phyloP scores from a whole-genome alignment of 352 stramenopile genomes.

The Globisporangium spinosum region DNA sequence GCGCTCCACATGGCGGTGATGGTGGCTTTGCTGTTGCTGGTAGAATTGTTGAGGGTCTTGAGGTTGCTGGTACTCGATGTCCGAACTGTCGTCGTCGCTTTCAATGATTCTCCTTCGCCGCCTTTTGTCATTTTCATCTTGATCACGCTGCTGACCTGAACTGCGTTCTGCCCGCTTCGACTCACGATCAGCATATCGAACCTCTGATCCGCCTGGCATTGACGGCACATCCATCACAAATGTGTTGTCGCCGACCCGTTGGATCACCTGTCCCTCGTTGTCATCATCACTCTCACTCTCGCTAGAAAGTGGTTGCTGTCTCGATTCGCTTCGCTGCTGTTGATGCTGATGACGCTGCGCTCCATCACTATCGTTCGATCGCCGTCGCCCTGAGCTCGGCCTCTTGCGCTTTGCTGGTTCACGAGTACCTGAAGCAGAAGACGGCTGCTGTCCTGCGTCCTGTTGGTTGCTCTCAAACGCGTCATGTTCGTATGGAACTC shows the following conservation, averaged over 20 bases:
- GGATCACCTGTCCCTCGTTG: conserved; percentile 2
- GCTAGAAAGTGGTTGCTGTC: neutral
- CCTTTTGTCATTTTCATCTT: neutral
- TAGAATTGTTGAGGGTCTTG: neutral
- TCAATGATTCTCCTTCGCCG: conserved; percentile 19
- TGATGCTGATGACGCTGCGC: neutral
- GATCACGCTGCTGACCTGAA: neutral
- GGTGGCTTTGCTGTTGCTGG: neutral
- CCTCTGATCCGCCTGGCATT: neutral
- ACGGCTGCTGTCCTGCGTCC: neutral
- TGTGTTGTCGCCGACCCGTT: conserved; percentile 3
- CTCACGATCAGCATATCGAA: neutral
- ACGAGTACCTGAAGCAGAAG: neutral
- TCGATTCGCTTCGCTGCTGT: neutral
- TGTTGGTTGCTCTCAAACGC: neutral
- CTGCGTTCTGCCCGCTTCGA: neutral
- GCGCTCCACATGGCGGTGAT: conserved; percentile 15
- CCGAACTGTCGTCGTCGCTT: conserved; percentile 25
- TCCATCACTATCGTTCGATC: conserved; percentile 4
- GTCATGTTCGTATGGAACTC: neutral
- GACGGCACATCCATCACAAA: conserved; percentile 11
- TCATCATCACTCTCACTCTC: conserved; percentile 1
- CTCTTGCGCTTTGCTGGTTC: neutral
- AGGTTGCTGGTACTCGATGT: neutral
- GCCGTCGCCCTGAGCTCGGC: neutral